Percentiles rank a stretch among this genome's conserved stretches.
Evolutionary conservation across 129 eudicot genomes (phyloP).

Genomic region (Flaveria trinervia): DNA sequence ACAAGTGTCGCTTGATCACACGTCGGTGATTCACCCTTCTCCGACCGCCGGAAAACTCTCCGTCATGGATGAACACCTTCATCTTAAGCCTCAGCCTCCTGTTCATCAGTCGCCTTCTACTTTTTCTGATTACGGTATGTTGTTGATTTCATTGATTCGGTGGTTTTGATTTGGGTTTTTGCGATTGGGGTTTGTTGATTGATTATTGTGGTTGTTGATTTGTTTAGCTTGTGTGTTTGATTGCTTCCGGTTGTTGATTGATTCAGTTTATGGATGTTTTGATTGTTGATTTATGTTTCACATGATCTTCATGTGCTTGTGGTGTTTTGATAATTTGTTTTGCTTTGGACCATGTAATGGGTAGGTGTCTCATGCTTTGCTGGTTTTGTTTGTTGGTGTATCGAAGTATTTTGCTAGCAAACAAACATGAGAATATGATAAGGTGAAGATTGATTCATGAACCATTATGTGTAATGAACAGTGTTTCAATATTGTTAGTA

Average conservation of each 20-base stretch:
- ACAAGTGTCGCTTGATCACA: constrained; percentile 34
- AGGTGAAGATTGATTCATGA: constrained; percentile 10
- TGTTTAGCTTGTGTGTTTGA: neutral
- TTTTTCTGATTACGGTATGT: constrained; percentile 34
- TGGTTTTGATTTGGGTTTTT: neutral
- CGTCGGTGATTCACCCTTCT: constrained; percentile 36
- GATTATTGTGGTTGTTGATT: neutral
- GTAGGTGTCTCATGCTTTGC: constrained; percentile 35
- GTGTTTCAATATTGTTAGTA: neutral
- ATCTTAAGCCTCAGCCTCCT: constrained; percentile 37
- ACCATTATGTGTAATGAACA: neutral
- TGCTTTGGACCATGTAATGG: constrained; percentile 17
- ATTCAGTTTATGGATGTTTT: neutral
- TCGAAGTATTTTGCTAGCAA: constrained; percentile 20
- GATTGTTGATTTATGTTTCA: constrained; percentile 12
- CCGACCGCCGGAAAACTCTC: constrained; percentile 24
- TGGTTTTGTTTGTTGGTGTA: constrained; percentile 38
- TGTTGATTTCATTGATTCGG: neutral
- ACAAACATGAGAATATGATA: constrained; percentile 17
- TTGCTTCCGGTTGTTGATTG: neutral
- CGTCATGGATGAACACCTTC: constrained; percentile 25
- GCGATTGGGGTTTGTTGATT: neutral
- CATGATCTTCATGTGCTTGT: constrained; percentile 24
- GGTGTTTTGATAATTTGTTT: constrained; percentile 7
- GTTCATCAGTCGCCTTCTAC: constrained; percentile 9